Conservation (phyloP, 495 filamentous ascomycete species). For the Annulohypoxylon maeteangense region DNA sequence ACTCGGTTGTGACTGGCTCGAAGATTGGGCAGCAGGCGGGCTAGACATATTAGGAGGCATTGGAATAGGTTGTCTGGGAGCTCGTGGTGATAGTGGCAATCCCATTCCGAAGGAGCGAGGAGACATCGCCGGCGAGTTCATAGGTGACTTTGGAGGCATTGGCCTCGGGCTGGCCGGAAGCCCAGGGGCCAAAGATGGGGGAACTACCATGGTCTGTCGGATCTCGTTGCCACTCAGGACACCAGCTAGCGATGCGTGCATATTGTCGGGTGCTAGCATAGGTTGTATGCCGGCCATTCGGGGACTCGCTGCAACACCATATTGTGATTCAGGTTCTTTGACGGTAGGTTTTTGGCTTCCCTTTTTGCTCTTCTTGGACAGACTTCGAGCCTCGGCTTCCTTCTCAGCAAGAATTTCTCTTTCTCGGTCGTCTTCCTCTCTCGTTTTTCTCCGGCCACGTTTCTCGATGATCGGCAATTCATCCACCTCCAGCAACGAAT, state of each 20-base stretch:
- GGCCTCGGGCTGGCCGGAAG: conserved; percentile 90
- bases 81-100: conserved; percentile 76
- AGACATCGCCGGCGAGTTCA: conserved; percentile 75
- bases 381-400: conserved; percentile 71
- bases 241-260: conserved; percentile 60
- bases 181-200: conserved; percentile 78
- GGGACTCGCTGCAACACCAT: conserved; percentile 48
- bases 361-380: conserved; percentile 72
- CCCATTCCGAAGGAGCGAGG: conserved; percentile 64
- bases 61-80: conserved; percentile 72
- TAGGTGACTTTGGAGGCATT: conserved; percentile 75
- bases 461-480: conserved; percentile 66
- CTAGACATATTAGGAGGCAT: conserved; percentile 71
- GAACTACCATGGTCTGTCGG: conserved; percentile 54
- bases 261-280: conserved; percentile 42
- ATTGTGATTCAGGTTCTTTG: conserved; percentile 30
- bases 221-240: conserved; percentile 54
- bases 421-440: conserved; percentile 86
- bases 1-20: conserved; percentile 45
- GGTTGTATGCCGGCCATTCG: conserved; percentile 38
- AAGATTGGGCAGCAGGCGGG: conserved; percentile 54
- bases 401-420: conserved; percentile 72
- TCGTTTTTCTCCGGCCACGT: conserved; percentile 83
- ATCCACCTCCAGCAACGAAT: conserved; percentile 75
- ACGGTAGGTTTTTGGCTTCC: conserved; percentile 57